These are phyloP conservation scores for Centella asiatica DNA, from an alignment of 129 eudicot genomes.

Conservation along the genomic window DNA sequence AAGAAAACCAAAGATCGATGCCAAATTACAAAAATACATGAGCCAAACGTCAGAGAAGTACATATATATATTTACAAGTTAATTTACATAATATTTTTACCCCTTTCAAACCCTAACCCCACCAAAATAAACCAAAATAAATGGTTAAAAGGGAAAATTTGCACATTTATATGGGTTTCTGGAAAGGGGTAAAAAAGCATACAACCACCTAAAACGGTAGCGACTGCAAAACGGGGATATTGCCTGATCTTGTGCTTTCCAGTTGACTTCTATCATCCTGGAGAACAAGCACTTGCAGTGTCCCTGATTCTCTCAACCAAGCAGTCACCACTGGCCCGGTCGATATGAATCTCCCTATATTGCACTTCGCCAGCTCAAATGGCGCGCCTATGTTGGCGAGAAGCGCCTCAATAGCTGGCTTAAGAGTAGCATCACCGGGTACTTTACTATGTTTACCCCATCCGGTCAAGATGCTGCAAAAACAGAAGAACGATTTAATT, in stretches of 20 bases:
- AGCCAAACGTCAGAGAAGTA: too few species aligned
- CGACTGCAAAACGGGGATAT: conserved; percentile 32
- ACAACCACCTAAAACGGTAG: conserved; percentile 35
- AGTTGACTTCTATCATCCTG: conserved; percentile 59
- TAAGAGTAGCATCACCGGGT: conserved; percentile 84
- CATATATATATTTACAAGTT: conserved; percentile 8
- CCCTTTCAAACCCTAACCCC: too few species aligned
- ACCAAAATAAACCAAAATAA: too few species aligned
- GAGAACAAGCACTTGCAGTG: conserved; percentile 66
- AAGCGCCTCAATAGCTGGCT: conserved; percentile 71
- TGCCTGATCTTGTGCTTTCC: conserved; percentile 24
- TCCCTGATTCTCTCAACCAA: conserved; percentile 86
- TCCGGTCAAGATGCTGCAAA: conserved; percentile 83
- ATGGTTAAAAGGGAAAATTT: neutral
- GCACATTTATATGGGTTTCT: too few species aligned
- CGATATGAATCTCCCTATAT: conserved; percentile 77
- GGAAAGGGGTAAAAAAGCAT: neutral
- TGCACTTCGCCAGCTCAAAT: conserved; percentile 63
- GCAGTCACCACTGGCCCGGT: conserved; percentile 73
- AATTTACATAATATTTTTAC: conserved; percentile 25
- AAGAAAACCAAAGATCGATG: too few species aligned
- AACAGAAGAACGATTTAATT: conserved; percentile 1
- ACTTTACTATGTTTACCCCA: conserved; percentile 99
- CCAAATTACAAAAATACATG: too few species aligned
- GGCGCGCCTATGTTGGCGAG: conserved; percentile 74